These are phyloP conservation scores for Cercospora sesami DNA, from an alignment of 2,329 filamentous ascomycete genomes.

Conservation along the genomic window DNA sequence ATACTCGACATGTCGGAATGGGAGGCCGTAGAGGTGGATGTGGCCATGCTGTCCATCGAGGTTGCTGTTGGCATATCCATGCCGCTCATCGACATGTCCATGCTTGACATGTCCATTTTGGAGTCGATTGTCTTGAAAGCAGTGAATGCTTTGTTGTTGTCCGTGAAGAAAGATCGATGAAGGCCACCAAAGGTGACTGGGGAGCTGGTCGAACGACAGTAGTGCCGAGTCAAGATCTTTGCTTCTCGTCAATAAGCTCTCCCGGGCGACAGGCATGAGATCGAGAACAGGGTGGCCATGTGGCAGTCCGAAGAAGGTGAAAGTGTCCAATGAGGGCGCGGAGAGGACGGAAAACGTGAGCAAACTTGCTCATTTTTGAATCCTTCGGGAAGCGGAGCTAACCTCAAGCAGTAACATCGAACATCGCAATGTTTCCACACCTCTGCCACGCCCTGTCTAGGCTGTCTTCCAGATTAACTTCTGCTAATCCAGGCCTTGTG, in stretches of 20 bases:
- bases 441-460: not conserved
- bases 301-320: not conserved
- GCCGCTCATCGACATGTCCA: not conserved
- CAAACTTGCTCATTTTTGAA: conserved; percentile 18
- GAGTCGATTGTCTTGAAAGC: not conserved
- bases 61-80: not conserved
- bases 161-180: not conserved
- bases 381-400: conserved; percentile 9
- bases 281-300: not conserved
- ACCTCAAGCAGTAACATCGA: conserved; percentile 6
- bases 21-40: not conserved
- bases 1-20: conserved; percentile 22
- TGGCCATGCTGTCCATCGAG: not conserved
- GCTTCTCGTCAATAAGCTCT: conserved; percentile 3
- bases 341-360: not conserved
- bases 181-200: not conserved
- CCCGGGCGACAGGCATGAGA: not conserved
- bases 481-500: not conserved
- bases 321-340: not conserved
- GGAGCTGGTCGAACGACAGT: not conserved
- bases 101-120: conserved; percentile 9
- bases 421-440: not conserved
- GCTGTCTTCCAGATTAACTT: not conserved
- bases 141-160: not conserved
- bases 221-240: not conserved